Evolutionary conservation across 2,329 filamentous ascomycete genomes (phyloP), one percentile per base, ranked within the genome.

Genomic region (Fusarium sp.): DNA sequence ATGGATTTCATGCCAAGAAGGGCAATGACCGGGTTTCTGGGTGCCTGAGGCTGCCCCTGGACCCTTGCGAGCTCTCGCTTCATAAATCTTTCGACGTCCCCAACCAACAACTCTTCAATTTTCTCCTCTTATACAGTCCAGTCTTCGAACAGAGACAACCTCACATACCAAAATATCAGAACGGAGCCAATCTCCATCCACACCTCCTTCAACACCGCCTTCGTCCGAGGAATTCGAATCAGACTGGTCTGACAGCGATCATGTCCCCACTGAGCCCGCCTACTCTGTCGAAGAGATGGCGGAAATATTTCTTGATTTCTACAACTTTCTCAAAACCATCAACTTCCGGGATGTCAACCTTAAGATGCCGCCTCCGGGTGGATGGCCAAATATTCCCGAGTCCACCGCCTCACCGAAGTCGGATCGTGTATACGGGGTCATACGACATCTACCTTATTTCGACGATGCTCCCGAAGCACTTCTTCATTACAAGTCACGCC

Each of bases 401-500:
- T 48, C n/a, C 18, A 32, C 20, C n/a, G 41, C 27, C 18, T 20
- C 57, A 14, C 13, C 9, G 14, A 57, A 43, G 23, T 63, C 65
- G 10, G 48, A 48, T 5, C 30, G 48, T 3, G 37, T 64, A 2
- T 43, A 43, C 30, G 30, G 62, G 23, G 64, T 57, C 10, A 67
- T 67, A 13, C 30, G 37, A 13, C 37, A 18, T 27, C 48, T 67
- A n/a, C 65, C 65, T 6, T 57, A 56, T 30, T 67, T 64, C 20
- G 48, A 64, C 4, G 30, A 59, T 14, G 41, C 61, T 11, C 52
- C 35, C 20, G 34, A 64, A 43, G 50, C 34, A 6, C 50, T 58
- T 18, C 25, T 67, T 6, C 41, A 67, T 41, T 67, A 64, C 13
- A 64, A 58, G 14, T 67, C 50, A 56, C 20, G 60, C 14, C 52